Conservation (phyloP, 345 rosid species). For the Diplotaxis tenuifolia region DNA sequence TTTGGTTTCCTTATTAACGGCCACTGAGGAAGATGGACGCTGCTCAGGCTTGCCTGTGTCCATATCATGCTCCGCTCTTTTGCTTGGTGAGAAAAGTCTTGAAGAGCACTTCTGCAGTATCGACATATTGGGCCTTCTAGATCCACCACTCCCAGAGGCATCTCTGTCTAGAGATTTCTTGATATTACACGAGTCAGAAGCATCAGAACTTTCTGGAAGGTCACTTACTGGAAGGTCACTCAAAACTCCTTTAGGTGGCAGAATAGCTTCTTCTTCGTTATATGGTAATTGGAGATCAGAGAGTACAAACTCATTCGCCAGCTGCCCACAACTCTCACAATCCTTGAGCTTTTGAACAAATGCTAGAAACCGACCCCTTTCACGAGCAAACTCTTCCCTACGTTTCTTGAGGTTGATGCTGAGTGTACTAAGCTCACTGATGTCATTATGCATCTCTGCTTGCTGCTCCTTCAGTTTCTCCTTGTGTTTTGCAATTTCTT, state of each 20-base stretch:
- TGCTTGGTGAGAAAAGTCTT: constrained; percentile 63
- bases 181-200: constrained; percentile 35
- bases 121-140: constrained; percentile 49
- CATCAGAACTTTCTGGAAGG: constrained; percentile 34
- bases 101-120: constrained; percentile 64
- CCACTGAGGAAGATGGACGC: constrained; percentile 28
- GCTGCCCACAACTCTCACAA: constrained; percentile 71
- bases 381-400: constrained; percentile 54
- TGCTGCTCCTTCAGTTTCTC: constrained; percentile 60
- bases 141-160: constrained; percentile 41
- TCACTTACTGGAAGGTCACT: constrained; percentile 39
- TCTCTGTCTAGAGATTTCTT: constrained; percentile 40
- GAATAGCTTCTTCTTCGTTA: constrained; percentile 40
- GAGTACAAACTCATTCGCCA: constrained; percentile 56
- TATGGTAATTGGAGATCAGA: constrained; percentile 62
- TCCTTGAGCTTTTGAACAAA: constrained; percentile 68
- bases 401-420: constrained; percentile 65
- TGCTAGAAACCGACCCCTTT: constrained; percentile 58
- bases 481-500: constrained; percentile 52
- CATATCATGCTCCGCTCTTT: constrained; percentile 42
- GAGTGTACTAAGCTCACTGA: constrained; percentile 58
- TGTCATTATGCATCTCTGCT: constrained; percentile 65
- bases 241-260: constrained; percentile 40
- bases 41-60: constrained; percentile 33
- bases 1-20: constrained; percentile 29